Percentiles rank a stretch among this genome's conserved stretches.
These are phyloP conservation scores for Sarocladium oryzae DNA, from an alignment of 2,329 filamentous ascomycete species.

Conservation along the genomic window DNA sequence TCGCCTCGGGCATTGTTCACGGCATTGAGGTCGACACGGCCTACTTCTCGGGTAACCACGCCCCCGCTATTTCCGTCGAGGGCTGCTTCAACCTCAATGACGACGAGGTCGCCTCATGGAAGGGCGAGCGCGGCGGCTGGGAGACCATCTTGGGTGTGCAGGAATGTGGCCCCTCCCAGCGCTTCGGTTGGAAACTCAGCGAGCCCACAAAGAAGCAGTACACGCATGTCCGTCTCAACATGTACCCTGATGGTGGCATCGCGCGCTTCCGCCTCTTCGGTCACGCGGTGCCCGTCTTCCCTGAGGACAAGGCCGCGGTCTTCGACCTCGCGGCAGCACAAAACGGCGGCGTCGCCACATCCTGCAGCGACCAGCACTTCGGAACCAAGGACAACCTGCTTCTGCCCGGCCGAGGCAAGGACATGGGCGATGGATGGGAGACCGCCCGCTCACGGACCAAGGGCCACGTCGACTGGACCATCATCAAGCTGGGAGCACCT, in stretches of 20 bases:
- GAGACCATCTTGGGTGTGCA: slow-evolving; percentile 63
- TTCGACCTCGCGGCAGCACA: slow-evolving; percentile 73
- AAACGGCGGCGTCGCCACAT: slow-evolving; percentile 69
- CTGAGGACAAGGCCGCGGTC: slow-evolving; percentile 54
- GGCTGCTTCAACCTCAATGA: slow-evolving; percentile 63
- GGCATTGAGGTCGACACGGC: slow-evolving; percentile 77
- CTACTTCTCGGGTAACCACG: slow-evolving; percentile 78
- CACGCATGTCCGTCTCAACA: slow-evolving; percentile 73
- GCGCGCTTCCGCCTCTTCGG: slow-evolving; percentile 74
- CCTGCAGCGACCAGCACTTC: slow-evolving; percentile 79
- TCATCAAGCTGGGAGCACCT: slow-evolving; percentile 64
- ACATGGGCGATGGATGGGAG: slow-evolving; percentile 89
- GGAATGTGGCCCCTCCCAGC: slow-evolving; percentile 66
- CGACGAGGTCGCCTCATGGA: slow-evolving; percentile 57
- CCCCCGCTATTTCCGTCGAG: slow-evolving; percentile 71
- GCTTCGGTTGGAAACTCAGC: slow-evolving; percentile 66
- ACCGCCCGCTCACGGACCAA: slow-evolving; percentile 67
- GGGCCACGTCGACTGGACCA: slow-evolving; percentile 74
- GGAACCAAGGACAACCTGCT: slow-evolving; percentile 74
- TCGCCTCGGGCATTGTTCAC: slow-evolving; percentile 63
- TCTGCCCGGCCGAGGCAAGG: slow-evolving; percentile 69
- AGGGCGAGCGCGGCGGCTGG: slow-evolving; percentile 56
- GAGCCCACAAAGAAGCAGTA: slow-evolving; percentile 57
- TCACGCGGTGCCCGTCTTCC: slow-evolving; percentile 69
- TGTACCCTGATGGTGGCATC: slow-evolving; percentile 83